A percentile compares a stretch with the other conserved stretches of the same genome.
phyloP scores from a whole-genome alignment of 164 flowering plant species.

The Nelumbo lutea region DNA sequence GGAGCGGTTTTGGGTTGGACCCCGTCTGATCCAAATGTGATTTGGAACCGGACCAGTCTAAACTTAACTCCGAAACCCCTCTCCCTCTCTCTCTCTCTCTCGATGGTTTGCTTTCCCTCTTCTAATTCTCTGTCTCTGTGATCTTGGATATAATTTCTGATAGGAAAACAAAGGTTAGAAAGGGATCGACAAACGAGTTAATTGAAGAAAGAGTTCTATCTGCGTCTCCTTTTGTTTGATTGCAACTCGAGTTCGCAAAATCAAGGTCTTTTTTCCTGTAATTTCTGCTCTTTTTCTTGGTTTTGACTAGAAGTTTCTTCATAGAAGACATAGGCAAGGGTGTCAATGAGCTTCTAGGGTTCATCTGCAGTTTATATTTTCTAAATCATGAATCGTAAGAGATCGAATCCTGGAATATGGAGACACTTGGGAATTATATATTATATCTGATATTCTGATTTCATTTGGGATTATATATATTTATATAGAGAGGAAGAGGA shows the following conservation, averaged over 20 bases:
- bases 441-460: background rate
- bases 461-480: background rate
- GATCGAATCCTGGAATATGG: background rate
- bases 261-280: conserved; percentile 2
- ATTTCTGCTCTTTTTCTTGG: background rate
- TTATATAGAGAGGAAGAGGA: background rate
- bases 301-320: background rate
- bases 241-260: background rate
- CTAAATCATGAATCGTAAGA: background rate
- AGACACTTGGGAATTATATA: background rate
- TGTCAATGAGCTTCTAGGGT: background rate
- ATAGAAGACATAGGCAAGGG: background rate
- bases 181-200: no score
- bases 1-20: no score
- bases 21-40: no score
- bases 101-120: no score
- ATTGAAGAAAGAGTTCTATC: no score
- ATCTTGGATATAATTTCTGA: no score
- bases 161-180: no score
- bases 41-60: no score
- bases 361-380: background rate
- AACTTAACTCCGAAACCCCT: no score
- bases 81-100: no score
- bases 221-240: background rate
- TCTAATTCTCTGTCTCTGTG: no score